These are phyloP conservation scores for Pythium sukuiense DNA, from an alignment of 352 stramenopile genomes.

Conservation along the genomic window DNA sequence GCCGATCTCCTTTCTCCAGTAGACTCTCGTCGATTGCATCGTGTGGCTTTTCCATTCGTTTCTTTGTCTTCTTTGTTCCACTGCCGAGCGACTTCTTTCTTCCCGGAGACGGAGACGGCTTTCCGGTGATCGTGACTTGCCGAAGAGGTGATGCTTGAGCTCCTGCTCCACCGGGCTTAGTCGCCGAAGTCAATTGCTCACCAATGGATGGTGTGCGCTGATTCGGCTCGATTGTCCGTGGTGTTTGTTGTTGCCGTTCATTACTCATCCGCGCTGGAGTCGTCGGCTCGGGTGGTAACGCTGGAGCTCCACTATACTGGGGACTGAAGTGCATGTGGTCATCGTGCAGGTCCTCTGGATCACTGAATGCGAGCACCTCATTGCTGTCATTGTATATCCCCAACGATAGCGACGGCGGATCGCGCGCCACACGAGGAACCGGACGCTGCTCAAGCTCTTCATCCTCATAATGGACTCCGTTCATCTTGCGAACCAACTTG, in stretches of 20 bases:
- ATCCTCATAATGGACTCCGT: slow-evolving; percentile 39
- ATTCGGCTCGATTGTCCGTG: background rate
- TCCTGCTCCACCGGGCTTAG: background rate
- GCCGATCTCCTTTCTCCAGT: slow-evolving; percentile 32
- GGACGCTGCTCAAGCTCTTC: slow-evolving; percentile 7
- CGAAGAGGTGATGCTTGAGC: slow-evolving; percentile 14
- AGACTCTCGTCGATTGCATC: slow-evolving; percentile 26
- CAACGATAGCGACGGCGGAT: background rate
- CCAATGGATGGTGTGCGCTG: slow-evolving; percentile 5
- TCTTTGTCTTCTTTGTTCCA: slow-evolving; percentile 16
- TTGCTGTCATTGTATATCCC: slow-evolving; percentile 14
- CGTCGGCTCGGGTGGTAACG: background rate
- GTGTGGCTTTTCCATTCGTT: slow-evolving; percentile 9
- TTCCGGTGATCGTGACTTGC: slow-evolving; percentile 23
- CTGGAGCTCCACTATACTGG: slow-evolving; percentile 32
- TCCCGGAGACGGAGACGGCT: slow-evolving; percentile 21
- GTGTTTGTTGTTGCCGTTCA: background rate
- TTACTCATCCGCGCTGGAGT: slow-evolving; percentile 8
- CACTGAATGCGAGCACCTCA: slow-evolving; percentile 32
- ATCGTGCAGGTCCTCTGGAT: slow-evolving; percentile 24
- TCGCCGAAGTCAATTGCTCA: background rate
- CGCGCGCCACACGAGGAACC: background rate
- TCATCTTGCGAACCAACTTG: slow-evolving; percentile 49
- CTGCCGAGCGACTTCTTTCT: slow-evolving; percentile 15
- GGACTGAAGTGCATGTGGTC: slow-evolving; percentile 61